Conservation (phyloP, 257 asterid species). For the Datura wrightii region DNA sequence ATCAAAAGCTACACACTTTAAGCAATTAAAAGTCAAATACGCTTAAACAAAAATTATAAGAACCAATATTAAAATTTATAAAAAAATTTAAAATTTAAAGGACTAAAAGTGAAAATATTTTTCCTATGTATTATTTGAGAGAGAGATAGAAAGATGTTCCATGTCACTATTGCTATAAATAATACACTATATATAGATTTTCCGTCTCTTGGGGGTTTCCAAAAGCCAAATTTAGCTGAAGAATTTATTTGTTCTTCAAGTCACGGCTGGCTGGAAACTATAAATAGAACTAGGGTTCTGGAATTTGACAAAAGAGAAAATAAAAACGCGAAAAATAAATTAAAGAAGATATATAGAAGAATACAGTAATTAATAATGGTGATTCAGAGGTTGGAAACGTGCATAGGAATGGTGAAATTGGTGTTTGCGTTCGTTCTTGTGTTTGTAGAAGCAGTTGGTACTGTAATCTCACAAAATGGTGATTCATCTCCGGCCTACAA, state of each 20-base stretch:
- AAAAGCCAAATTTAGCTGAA: not conserved
- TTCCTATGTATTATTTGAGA: not conserved
- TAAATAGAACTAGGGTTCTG: not conserved
- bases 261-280: not conserved
- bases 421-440: slow-evolving; percentile 46
- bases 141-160: not conserved
- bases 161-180: not conserved
- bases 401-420: slow-evolving; percentile 54
- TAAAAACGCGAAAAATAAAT: not conserved
- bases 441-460: slow-evolving; percentile 56
- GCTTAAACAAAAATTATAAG: not conserved
- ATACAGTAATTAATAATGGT: slow-evolving; percentile 39
- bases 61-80: not conserved
- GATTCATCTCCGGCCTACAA: slow-evolving; percentile 28
- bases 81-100: not conserved
- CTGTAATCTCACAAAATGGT: slow-evolving; percentile 31
- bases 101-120: not conserved
- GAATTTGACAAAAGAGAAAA: not conserved
- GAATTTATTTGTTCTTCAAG: not conserved
- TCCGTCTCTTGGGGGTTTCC: not conserved
- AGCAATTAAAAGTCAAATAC: not conserved
- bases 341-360: not conserved
- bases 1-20: not conserved
- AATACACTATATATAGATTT: not conserved
- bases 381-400: slow-evolving; percentile 56